These are phyloP conservation scores for Hygrocybe punicea DNA, from an alignment of 768 basidiomycete genomes.

Conservation along the genomic window DNA sequence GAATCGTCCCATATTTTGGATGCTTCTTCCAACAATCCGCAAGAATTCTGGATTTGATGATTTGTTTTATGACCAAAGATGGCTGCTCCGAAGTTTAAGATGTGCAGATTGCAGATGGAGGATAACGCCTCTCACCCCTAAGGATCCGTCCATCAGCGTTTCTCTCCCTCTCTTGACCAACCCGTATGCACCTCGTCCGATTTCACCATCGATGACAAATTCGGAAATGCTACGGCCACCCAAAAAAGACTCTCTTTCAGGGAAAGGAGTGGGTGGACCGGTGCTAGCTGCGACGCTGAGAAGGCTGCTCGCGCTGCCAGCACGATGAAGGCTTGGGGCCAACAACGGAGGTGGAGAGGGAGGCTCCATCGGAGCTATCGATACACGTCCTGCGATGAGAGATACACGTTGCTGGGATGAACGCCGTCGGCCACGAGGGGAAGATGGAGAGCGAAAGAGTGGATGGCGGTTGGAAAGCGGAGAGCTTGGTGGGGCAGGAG, in stretches of 20 bases:
- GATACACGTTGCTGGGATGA: slow-evolving; percentile 85
- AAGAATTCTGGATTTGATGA: slow-evolving; percentile 96
- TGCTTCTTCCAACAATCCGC: slow-evolving; percentile 99
- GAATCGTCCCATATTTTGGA: slow-evolving; percentile 90
- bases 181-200: slow-evolving; percentile 93
- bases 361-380: slow-evolving; percentile 72
- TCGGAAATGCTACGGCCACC: slow-evolving; percentile 78
- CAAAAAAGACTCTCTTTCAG: slow-evolving; percentile 43
- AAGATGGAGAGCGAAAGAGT: slow-evolving; percentile 49
- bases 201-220: slow-evolving; percentile 81
- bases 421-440: slow-evolving; percentile 64
- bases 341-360: slow-evolving; percentile 60
- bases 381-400: slow-evolving; percentile 76
- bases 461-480: slow-evolving; percentile 8
- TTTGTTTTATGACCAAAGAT: slow-evolving; percentile 91
- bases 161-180: slow-evolving; percentile 88
- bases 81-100: slow-evolving; percentile 49
- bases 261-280: slow-evolving; percentile 58
- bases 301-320: slow-evolving; percentile 59
- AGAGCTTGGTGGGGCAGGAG: slow-evolving; percentile 19
- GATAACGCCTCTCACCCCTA: slow-evolving; percentile 64
- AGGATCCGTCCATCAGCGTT: slow-evolving; percentile 63
- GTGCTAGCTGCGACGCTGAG: slow-evolving; percentile 60
- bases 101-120: slow-evolving; percentile 10
- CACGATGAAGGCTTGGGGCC: slow-evolving; percentile 61